phyloP scores from a whole-genome alignment of 2,329 filamentous ascomycete species.

The Apiospora marii region DNA sequence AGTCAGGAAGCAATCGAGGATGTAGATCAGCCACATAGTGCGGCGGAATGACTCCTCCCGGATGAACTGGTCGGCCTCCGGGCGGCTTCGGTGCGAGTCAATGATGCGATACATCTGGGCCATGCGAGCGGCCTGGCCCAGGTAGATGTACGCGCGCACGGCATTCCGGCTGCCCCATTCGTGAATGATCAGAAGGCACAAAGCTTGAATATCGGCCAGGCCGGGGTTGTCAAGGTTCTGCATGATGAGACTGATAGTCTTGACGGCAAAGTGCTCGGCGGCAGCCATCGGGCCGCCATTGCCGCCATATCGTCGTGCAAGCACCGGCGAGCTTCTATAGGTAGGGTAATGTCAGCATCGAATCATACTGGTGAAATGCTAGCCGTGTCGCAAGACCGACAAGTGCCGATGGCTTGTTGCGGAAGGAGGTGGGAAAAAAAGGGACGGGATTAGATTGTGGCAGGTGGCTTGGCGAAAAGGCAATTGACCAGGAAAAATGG shows the following conservation, averaged over 20 bases:
- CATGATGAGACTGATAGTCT: slow-evolving; percentile 65
- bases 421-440: not conserved
- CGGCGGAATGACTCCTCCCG: slow-evolving; percentile 68
- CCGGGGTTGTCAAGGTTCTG: slow-evolving; percentile 66
- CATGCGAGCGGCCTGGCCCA: slow-evolving; percentile 70
- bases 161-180: slow-evolving; percentile 70
- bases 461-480: slow-evolving; percentile 16
- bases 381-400: not conserved
- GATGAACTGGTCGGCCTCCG: slow-evolving; percentile 65
- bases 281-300: slow-evolving; percentile 58
- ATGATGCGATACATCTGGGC: slow-evolving; percentile 70
- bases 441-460: slow-evolving; percentile 20
- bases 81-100: slow-evolving; percentile 59
- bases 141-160: slow-evolving; percentile 68
- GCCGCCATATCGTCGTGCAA: slow-evolving; percentile 67
- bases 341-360: slow-evolving; percentile 5
- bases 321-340: slow-evolving; percentile 59
- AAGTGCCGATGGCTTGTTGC: slow-evolving; percentile 21
- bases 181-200: slow-evolving; percentile 68
- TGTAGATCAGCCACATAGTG: slow-evolving; percentile 69
- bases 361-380: slow-evolving; percentile 8
- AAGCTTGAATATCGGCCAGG: slow-evolving; percentile 67
- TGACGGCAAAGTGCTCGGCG: slow-evolving; percentile 66
- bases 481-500: slow-evolving; percentile 30
- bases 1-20: slow-evolving; percentile 68